Evolutionary conservation across 2,329 filamentous ascomycete genomes (phyloP), one percentile per base, ranked within the genome.

Genomic region (Exophiala xenobiotica): DNA sequence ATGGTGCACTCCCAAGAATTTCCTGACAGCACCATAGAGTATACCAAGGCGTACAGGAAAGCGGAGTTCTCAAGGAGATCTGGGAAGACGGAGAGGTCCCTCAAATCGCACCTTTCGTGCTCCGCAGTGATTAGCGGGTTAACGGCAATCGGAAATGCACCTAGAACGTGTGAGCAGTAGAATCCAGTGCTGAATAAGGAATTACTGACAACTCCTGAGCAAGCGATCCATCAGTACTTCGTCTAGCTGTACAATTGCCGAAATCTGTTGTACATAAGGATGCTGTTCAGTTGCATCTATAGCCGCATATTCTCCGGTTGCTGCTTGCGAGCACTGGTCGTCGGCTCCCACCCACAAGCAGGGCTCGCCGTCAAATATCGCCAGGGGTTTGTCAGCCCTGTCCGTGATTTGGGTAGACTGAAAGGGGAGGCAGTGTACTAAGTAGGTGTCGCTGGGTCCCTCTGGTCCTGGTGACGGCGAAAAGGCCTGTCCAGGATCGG

Each of bases 41-140:
- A 44, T 23, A 52, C 26, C 16, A 52, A 31, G 29, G 49, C 49
- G 29, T 41, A 48, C 22, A 52, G 31, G 18, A 52, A 48, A 9
- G 49, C 49, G 14, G 38, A 39, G 22, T 47, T 48, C 22, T 22
- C 39, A 14, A 52, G 27, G 11, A 45, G 41, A 14, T 52, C 49
- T n/a, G 49, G 44, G 40, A 43, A 52, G 8, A 46, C n/a, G 11
- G 49, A 46, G 18, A 51, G 37, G n/a, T 35, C 7, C 16, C n/a
- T 16, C 31, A 51, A 11, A 29, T 51, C 42, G 11, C 29, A 23
- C 11, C 29, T n/a, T 9, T 22, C 19, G 5, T 16, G 18, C 5
- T 31, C 31, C 9, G 38, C 41, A 12, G 45, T 18, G 29, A 52
- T n/a, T 8, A 52, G 20, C 11, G 49, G 44, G 24, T 37, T 44